A percentile compares a stretch with the other conserved stretches of the same genome.
Conservation (phyloP, 1,139 yeast species). For the Pichia sp. region DNA sequence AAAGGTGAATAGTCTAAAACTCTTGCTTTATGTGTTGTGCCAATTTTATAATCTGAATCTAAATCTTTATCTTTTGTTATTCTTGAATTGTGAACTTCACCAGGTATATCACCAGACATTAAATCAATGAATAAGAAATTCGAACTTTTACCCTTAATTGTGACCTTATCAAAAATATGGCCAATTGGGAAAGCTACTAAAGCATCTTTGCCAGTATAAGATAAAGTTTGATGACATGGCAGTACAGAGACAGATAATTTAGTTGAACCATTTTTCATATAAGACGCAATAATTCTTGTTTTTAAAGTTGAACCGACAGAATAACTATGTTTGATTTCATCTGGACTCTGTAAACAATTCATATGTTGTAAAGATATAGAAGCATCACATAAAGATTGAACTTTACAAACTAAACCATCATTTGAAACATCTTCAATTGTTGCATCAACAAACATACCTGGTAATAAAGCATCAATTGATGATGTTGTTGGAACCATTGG, state of each 20-base stretch:
- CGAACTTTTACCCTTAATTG: conserved; percentile 52
- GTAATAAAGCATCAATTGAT: conserved; percentile 71
- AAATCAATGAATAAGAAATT: conserved; percentile 51
- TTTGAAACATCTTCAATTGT: conserved; percentile 52
- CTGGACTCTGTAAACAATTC: conserved; percentile 38
- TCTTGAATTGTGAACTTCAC: conserved; percentile 71
- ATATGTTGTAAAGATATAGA: conserved; percentile 62
- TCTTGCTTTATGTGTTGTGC: conserved; percentile 70
- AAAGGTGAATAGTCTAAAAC: conserved; percentile 61
- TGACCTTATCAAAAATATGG: conserved; percentile 53
- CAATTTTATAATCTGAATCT: conserved; percentile 48
- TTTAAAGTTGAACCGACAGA: conserved; percentile 60
- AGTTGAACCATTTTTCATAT: conserved; percentile 50
- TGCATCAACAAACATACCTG: conserved; percentile 79
- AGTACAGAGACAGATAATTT: conserved; percentile 59
- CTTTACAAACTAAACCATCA: conserved; percentile 56
- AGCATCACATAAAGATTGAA: conserved; percentile 70
- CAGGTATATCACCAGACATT: conserved; percentile 49
- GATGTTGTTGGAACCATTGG: conserved; percentile 49
- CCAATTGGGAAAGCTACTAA: conserved; percentile 77
- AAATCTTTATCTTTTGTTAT: conserved; percentile 48
- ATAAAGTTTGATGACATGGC: conserved; percentile 44
- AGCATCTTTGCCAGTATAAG: conserved; percentile 30
- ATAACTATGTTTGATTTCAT: conserved; percentile 53
- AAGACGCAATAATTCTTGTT: conserved; percentile 64